Evolutionary conservation across 164 flowering plant species (phyloP).

Genomic region (Pachysandra terminalis): DNA sequence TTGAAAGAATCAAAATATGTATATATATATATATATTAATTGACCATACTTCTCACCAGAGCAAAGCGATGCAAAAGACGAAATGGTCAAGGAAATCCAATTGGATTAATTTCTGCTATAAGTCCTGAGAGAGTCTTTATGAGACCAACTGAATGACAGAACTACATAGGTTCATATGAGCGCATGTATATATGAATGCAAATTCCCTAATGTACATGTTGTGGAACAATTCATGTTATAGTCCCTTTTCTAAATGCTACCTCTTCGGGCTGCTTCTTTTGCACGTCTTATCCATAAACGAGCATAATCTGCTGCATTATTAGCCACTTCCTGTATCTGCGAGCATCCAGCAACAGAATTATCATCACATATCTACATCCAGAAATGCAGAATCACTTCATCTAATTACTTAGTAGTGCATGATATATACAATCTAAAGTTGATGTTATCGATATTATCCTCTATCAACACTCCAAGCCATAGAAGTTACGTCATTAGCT

Average conservation of each 20-base stretch:
- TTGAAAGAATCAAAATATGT: too few relatives aligned
- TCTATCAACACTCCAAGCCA: neutral
- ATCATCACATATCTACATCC: neutral
- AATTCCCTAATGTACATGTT: too few relatives aligned
- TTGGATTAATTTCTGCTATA: too few relatives aligned
- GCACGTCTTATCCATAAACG: constrained; percentile 60
- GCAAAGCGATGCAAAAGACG: neutral
- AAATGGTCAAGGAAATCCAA: neutral
- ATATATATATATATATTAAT: too few relatives aligned
- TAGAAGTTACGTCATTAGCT: neutral
- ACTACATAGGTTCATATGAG: too few relatives aligned
- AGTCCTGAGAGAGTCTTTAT: neutral
- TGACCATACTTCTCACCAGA: neutral
- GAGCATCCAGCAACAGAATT: neutral
- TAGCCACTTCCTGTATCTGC: constrained; percentile 67
- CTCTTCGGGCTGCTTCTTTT: constrained; percentile 60
- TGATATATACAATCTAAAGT: neutral
- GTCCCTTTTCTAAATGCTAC: constrained; percentile 21
- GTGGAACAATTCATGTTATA: too few relatives aligned
- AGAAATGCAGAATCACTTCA: neutral
- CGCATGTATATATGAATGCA: too few relatives aligned
- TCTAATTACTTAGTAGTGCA: neutral
- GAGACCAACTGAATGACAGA: neutral
- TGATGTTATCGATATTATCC: neutral
- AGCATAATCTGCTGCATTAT: constrained; percentile 65